Evolutionary conservation across 2,329 filamentous ascomycete genomes (phyloP).

Genomic region (Fusarium chlamydosporum): DNA sequence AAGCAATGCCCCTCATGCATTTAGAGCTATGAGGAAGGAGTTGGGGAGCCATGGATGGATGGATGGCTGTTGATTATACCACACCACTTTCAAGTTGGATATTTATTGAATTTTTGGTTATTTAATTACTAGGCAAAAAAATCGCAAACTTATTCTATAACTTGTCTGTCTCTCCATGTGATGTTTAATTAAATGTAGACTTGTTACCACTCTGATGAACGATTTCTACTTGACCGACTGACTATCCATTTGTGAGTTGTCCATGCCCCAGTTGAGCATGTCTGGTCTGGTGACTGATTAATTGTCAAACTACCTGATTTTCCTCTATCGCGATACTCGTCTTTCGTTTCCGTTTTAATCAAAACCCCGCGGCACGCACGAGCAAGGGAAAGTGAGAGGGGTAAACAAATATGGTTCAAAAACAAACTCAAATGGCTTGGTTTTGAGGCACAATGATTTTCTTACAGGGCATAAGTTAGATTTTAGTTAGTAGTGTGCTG

Average conservation of each 20-base stretch:
- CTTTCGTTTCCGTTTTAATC: conserved; percentile 6
- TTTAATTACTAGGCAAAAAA: conserved; percentile 45
- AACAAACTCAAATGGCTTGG: conserved; percentile 31
- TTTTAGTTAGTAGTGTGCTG: conserved; percentile 6
- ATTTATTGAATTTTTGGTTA: conserved; percentile 30
- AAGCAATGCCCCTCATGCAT: conserved; percentile 36
- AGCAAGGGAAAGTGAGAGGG: conserved; percentile 8
- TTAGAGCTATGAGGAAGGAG: conserved; percentile 38
- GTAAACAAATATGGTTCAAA: conserved; percentile 9
- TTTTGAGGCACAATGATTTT: conserved; percentile 33
- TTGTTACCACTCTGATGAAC: not conserved
- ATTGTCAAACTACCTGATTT: conserved; percentile 2
- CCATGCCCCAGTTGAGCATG: conserved; percentile 10
- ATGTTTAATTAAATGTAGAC: not conserved
- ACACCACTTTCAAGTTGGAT: conserved; percentile 42
- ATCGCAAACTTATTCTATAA: conserved; percentile 41
- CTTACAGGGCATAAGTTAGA: conserved; percentile 25
- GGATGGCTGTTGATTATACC: conserved; percentile 24
- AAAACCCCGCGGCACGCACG: conserved; percentile 21
- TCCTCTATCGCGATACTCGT: not conserved
- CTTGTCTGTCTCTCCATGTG: not conserved
- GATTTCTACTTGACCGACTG: conserved; percentile 7
- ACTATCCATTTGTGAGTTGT: conserved; percentile 8
- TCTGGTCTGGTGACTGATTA: not conserved
- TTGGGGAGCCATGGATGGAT: conserved; percentile 39